Conservation (phyloP, 2,329 filamentous ascomycete genomes). For the Tolypocladium cylindrosporum region DNA sequence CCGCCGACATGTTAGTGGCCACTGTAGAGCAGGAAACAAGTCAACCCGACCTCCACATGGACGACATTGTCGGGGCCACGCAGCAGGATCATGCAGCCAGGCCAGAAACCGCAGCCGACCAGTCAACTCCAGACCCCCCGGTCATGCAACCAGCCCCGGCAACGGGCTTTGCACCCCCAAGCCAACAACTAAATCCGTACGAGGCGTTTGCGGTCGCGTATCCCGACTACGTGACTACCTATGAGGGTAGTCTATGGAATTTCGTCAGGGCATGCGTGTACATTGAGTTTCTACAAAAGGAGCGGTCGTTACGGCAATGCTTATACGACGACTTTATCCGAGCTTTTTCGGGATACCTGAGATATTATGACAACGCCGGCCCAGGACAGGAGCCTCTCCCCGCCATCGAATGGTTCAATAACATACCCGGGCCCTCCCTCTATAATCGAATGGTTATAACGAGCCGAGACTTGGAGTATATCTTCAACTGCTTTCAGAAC, state of each 20-base stretch:
- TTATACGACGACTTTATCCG: constrained; percentile 45
- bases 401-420: constrained; percentile 32
- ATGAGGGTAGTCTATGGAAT: constrained; percentile 23
- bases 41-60: not conserved
- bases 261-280: constrained; percentile 37
- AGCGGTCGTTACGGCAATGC: constrained; percentile 26
- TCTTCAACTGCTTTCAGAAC: constrained; percentile 22
- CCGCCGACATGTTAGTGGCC: constrained; percentile 6
- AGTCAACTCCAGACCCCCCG: not conserved
- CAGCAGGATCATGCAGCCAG: not conserved
- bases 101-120: not conserved
- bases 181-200: constrained; percentile 16
- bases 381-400: constrained; percentile 18
- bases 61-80: not conserved
- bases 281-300: constrained; percentile 26
- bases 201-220: constrained; percentile 31
- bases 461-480: constrained; percentile 21
- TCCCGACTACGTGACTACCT: constrained; percentile 29
- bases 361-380: constrained; percentile 24
- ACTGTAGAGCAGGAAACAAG: not conserved
- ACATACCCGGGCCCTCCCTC: constrained; percentile 13
- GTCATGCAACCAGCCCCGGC: constrained; percentile 4
- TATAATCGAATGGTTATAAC: constrained; percentile 24
- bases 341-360: constrained; percentile 29
- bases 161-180: not conserved